Percentiles rank a stretch among this genome's conserved stretches.
phyloP scores from a whole-genome alignment of 768 basidiomycete species.

The Mycena floridula region DNA sequence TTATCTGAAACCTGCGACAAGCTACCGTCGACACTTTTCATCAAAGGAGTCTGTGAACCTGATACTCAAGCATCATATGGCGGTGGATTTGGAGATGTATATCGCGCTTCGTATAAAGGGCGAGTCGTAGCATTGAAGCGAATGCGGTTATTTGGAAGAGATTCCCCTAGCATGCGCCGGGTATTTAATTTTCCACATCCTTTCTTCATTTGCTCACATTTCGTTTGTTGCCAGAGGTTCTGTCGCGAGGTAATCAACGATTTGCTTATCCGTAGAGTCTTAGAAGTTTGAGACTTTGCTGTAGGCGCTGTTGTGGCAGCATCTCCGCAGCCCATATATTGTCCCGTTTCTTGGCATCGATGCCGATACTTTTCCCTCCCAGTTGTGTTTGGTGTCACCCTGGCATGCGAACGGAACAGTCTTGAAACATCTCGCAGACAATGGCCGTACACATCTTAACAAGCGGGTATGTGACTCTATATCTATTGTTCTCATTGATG shows the following conservation, averaged over 20 bases:
- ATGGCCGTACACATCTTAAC: slow-evolving; percentile 2
- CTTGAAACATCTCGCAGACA: slow-evolving; percentile 4
- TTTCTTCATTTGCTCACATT: not conserved
- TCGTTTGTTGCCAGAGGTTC: slow-evolving; percentile 1
- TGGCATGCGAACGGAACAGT: slow-evolving; percentile 10
- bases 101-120: not conserved
- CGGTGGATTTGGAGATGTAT: slow-evolving; percentile 11
- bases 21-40: slow-evolving; percentile 10
- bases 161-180: not conserved
- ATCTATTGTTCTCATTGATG: not conserved
- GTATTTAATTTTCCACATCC: not conserved
- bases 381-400: slow-evolving; percentile 9
- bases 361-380: slow-evolving; percentile 3
- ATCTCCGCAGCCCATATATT: slow-evolving; percentile 5
- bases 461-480: slow-evolving; percentile 1
- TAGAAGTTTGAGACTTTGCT: too few relatives aligned
- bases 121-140: not conserved
- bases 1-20: not conserved
- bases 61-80: slow-evolving; percentile 17
- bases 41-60: slow-evolving; percentile 14
- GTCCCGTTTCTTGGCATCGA: slow-evolving; percentile 9
- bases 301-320: slow-evolving; percentile 9
- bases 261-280: slow-evolving; percentile 5
- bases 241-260: slow-evolving; percentile 2
- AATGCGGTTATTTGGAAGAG: not conserved